These are phyloP conservation scores for Simmondsia chinensis DNA, from an alignment of 148 eudicot species.

Conservation along the genomic window DNA sequence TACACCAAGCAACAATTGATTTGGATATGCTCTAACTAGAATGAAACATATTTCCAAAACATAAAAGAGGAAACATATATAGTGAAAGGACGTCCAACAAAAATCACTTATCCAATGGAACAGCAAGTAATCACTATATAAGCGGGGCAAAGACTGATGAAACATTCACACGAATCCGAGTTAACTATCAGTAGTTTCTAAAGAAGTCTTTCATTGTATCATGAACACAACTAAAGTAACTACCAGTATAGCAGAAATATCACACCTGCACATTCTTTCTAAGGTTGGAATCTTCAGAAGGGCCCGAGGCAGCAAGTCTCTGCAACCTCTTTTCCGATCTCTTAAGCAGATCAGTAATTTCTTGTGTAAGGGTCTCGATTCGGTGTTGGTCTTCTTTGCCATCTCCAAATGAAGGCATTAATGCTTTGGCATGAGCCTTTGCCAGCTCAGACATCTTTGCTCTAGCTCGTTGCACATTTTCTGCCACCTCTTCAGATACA, in stretches of 20 bases:
- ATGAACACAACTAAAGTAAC: no score
- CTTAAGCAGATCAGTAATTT: conserved; percentile 28
- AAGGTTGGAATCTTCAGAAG: conserved; percentile 25
- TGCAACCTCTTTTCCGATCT: conserved; percentile 32
- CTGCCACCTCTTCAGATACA: conserved; percentile 33
- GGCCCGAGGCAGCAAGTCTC: conserved; percentile 27
- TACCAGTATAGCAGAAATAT: background rate
- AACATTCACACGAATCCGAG: no score
- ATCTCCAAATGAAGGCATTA: conserved; percentile 47
- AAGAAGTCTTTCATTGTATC: no score
- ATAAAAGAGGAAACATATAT: no score
- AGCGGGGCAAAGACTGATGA: no score
- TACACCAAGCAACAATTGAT: no score
- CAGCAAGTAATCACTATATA: no score
- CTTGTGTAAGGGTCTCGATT: conserved; percentile 31
- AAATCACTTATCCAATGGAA: no score
- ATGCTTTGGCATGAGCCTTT: conserved; percentile 35
- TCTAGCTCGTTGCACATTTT: conserved; percentile 33
- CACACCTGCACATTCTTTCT: conserved; percentile 41
- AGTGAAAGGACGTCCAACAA: no score
- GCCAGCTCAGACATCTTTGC: conserved; percentile 28
- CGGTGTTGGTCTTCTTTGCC: conserved; percentile 36
- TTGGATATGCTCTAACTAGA: no score
- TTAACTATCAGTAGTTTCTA: no score
- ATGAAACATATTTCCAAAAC: no score